Base-by-base conservation (phyloP, 2,329 filamentous ascomycete genomes). In the Monosporascus sp. region DNA sequence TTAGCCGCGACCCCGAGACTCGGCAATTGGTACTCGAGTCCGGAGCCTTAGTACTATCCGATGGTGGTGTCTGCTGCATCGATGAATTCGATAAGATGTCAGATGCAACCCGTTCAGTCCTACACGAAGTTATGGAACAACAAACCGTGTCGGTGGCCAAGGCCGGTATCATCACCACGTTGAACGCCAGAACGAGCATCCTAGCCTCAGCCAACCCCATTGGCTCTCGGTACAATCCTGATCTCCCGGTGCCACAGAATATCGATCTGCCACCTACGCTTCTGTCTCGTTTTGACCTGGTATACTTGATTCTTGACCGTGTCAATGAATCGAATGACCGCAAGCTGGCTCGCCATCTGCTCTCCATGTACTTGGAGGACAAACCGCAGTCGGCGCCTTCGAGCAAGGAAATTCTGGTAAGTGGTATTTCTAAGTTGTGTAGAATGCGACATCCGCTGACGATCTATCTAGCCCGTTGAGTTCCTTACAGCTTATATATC, bases 401-500 rank as follows among this genome's bases (percentile, higher is more conserved):
- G 37, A 78, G 74, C 47, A 79, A 86, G 35, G 94, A 97, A 64
- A 87, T 97, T 56, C 73, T 97, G 58, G 88, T 91, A 79, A 79
- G 87, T 76, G 20, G 22, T 27, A 37, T 27, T 17, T 43, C 37
- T 17, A 24, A 37, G 37, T 6, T 5, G 17, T 22, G 31, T 25
- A 52, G 8, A 44, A 38, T 31, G 38, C 49, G 45, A 18, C 18
- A 25, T 39, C 54, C 48, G 54, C 67, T 71, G 63, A 72, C 63
- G 56, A 41, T 41, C 44, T 20, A 2, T 57, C 53, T 49, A 90
- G 87, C 90, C 94, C 20, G 83, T 99, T 63, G 94, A 99, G 64
- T 97, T 97, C 73, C 80, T 99, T 17, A 99, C 95, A 2, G 83
- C 88, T 18, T 99, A 97, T 75, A 97, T 99, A 68, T 97, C 93